These are phyloP conservation scores for Sparassis latifolia DNA, from an alignment of 1,284 basidiomycete genomes.

Conservation along the genomic window DNA sequence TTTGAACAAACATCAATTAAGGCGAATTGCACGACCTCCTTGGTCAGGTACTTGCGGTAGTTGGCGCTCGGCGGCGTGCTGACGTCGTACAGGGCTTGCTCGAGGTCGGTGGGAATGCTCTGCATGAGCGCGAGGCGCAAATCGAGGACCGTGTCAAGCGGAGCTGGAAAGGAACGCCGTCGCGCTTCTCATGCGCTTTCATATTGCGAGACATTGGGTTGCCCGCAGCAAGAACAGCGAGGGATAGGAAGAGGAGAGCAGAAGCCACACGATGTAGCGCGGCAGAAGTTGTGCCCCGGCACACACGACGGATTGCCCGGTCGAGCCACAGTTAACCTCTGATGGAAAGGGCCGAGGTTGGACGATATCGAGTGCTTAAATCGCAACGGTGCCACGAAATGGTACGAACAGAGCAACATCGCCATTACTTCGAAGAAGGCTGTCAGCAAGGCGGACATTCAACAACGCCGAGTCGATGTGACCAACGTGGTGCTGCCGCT, in stretches of 20 bases:
- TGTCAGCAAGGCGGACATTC: too few relatives aligned
- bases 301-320: too few relatives aligned
- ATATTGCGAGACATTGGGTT: conserved; percentile 20
- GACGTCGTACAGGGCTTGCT: conserved; percentile 27
- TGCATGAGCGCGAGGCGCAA: conserved; percentile 29
- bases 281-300: too few relatives aligned
- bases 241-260: conserved; percentile 15
- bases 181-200: conserved; percentile 23
- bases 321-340: too few relatives aligned
- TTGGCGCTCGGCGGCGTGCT: conserved; percentile 26
- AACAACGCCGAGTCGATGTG: too few relatives aligned
- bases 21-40: conserved; percentile 22
- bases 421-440: too few relatives aligned
- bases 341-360: too few relatives aligned
- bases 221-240: conserved; percentile 18
- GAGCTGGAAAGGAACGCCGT: conserved; percentile 22
- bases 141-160: conserved; percentile 20
- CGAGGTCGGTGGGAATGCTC: conserved; percentile 28
- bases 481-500: too few relatives aligned
- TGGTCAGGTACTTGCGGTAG: conserved; percentile 27
- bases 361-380: too few relatives aligned
- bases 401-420: too few relatives aligned
- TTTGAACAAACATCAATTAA: background rate
- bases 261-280: background rate
- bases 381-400: too few relatives aligned